Percentiles rank a stretch among this genome's conserved stretches.
phyloP scores from a whole-genome alignment of 495 filamentous ascomycete genomes.

The Tuber calosporum region DNA sequence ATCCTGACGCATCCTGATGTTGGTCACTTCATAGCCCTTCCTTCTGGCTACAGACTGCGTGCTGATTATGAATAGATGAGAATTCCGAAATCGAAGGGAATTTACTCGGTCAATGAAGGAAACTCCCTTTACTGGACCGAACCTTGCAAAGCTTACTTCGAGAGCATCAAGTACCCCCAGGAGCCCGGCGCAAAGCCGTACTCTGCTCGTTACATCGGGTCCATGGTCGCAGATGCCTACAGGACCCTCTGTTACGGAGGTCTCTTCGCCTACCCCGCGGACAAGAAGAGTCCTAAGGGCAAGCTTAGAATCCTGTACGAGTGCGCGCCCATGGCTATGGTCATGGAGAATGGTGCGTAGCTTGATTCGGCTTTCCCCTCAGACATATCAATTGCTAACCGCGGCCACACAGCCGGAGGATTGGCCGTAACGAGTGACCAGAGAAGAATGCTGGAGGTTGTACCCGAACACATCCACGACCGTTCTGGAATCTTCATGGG shows the following conservation, averaged over 20 bases:
- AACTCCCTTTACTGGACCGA: conserved; percentile 96
- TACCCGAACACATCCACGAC: conserved; percentile 92
- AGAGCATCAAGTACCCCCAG: conserved; percentile 70
- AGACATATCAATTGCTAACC: conserved; percentile 20
- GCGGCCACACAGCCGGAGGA: conserved; percentile 60
- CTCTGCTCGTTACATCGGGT: conserved; percentile 87
- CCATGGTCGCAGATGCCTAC: conserved; percentile 98
- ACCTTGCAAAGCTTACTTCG: conserved; percentile 76
- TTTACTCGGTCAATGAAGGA: conserved; percentile 98
- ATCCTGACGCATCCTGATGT: conserved; percentile 88
- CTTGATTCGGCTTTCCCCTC: background rate
- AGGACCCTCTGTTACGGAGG: conserved; percentile 91
- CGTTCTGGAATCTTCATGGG: conserved; percentile 93
- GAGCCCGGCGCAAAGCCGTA: conserved; percentile 78
- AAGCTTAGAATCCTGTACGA: conserved; percentile 97
- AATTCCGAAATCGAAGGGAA: conserved; percentile 68
- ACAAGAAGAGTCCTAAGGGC: conserved; percentile 96
- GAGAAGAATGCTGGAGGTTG: conserved; percentile 79
- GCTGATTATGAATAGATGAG: conserved; percentile 52
- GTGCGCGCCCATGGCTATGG: conserved; percentile 98
- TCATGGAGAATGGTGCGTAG: conserved; percentile 88
- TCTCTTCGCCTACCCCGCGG: conserved; percentile 93
- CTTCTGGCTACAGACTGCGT: background rate
- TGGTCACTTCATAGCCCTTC: background rate
- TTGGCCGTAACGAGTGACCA: conserved; percentile 83